These are phyloP conservation scores for Lodderomyces margitis DNA, from an alignment of 1,139 yeast species.

Conservation along the genomic window DNA sequence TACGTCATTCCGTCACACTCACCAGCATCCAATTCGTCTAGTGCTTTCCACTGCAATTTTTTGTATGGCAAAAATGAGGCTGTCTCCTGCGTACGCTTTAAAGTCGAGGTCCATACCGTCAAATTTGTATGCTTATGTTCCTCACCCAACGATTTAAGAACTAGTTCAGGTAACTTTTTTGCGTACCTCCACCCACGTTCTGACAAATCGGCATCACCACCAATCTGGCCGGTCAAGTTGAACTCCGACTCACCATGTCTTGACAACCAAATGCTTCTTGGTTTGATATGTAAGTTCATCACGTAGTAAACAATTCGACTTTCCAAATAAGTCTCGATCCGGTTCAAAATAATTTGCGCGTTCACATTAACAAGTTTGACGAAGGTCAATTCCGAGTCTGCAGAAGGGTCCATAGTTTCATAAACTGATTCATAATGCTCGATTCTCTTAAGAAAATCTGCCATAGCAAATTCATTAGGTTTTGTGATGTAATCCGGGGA, in stretches of 20 bases:
- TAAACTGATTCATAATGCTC: constrained; percentile 69
- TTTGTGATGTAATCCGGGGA: constrained; percentile 82
- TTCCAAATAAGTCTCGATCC: constrained; percentile 84
- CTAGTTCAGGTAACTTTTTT: constrained; percentile 74
- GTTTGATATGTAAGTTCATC: constrained; percentile 92
- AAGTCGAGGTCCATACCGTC: constrained; percentile 96
- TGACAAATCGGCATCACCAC: constrained; percentile 89
- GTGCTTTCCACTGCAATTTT: constrained; percentile 91
- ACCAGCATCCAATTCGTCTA: constrained; percentile 97
- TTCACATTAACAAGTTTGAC: constrained; percentile 86
- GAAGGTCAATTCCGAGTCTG: constrained; percentile 70
- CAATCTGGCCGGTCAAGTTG: constrained; percentile 90
- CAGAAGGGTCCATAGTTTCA: constrained; percentile 60
- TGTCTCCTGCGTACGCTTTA: constrained; percentile 90
- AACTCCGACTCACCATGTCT: constrained; percentile 95
- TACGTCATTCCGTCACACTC: constrained; percentile 93
- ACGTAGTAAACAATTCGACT: constrained; percentile 92
- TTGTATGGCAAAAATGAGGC: constrained; percentile 77
- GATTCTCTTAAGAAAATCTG: constrained; percentile 73
- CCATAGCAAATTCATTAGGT: constrained; percentile 69
- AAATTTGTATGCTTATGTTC: constrained; percentile 62
- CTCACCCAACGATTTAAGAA: constrained; percentile 66
- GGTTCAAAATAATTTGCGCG: constrained; percentile 81
- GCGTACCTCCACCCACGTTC: constrained; percentile 89
- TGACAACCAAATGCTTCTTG: constrained; percentile 87